Evolutionary conservation across 139 green algal genomes (phyloP).

Genomic region (Chlamydomonas incerta): DNA sequence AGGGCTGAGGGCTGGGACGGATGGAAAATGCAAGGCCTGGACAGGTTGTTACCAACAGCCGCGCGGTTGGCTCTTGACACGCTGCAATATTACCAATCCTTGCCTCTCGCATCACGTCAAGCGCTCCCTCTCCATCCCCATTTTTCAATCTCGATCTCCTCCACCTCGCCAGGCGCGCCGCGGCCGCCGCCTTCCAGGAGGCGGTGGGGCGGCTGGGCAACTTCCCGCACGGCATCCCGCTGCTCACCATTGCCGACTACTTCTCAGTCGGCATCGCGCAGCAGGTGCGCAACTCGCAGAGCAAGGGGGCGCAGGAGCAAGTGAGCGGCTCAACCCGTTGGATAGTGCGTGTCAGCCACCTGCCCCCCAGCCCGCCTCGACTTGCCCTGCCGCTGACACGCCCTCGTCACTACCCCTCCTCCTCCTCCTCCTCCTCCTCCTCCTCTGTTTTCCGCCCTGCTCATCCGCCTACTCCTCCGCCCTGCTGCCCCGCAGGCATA

Average conservation of each 20-base stretch:
- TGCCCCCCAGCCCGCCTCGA: no score
- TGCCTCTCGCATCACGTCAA: no score
- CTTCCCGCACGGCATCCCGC: constrained; percentile 92
- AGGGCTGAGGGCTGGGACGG: constrained; percentile 60
- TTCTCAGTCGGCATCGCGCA: constrained; percentile 83
- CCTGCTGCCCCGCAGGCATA: constrained; percentile 67
- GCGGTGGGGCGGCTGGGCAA: constrained; percentile 89
- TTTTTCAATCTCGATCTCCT: no score
- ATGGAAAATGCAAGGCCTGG: constrained; percentile 37
- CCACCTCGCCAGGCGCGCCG: constrained; percentile 89
- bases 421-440: neutral
- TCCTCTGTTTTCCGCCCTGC: no score
- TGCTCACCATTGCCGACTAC: constrained; percentile 93
- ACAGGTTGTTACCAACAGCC: no score
- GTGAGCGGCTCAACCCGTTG: no score
- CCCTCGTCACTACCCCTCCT: neutral
- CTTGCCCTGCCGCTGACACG: no score
- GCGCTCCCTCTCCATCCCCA: no score
- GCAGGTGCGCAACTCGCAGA: constrained; percentile 45
- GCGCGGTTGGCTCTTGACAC: no score
- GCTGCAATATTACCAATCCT: no score
- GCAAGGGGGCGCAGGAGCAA: no score
- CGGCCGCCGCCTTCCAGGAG: constrained; percentile 97
- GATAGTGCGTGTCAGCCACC: no score
- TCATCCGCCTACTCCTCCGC: neutral